Evolutionary conservation across 768 basidiomycete species (phyloP), one percentile per base, ranked within the genome.

Genomic region (Megacollybia marginata): DNA sequence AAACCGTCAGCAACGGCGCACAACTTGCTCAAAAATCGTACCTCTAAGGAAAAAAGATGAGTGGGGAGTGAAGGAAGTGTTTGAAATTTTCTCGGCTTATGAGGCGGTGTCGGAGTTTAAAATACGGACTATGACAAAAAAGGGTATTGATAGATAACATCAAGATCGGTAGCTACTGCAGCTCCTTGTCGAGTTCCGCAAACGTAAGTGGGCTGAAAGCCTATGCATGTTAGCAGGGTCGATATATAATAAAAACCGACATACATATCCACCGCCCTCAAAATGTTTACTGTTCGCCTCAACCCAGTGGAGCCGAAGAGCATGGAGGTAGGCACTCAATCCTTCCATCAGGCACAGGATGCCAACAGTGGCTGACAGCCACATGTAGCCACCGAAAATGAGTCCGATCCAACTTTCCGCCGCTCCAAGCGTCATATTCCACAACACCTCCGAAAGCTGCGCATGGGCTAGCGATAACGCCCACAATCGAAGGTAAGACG

Each of bases 231-330:
- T 58, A 58, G 59, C 51, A 56, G 54, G 57, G 44, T 48, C 23
- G 4, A 28, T 40, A 48, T 38, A 28, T 28, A 19, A 38, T 19
- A 45, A 49, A 5, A 2, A 15, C 18, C 13, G n/a, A 84, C 86
- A 65, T 71, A 92, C 90, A 73, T 92, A 81, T 65, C 92, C 92
- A 52, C 79, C 87, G 32, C 89, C 92, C 66, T 88, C 82, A 63
- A 87, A 95, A 62, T 93, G 92, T 74, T 96, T 95, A 70, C 92
- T 93, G 72, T 95, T 96, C 48, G 86, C 91, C 68, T 98, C 94
- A 52, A 97, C 95, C 92, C 95, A 98, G 68, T 97, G 95, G 57
- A 97, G 76, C 61, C 95, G 84, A 54, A 98, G 78, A 7, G 95
- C 95, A 66, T 98, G 95, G 65, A 97, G 68, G 73, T 97, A 97